phyloP scores from a whole-genome alignment of 495 filamentous ascomycete genomes.

The Penicillium parvum region DNA sequence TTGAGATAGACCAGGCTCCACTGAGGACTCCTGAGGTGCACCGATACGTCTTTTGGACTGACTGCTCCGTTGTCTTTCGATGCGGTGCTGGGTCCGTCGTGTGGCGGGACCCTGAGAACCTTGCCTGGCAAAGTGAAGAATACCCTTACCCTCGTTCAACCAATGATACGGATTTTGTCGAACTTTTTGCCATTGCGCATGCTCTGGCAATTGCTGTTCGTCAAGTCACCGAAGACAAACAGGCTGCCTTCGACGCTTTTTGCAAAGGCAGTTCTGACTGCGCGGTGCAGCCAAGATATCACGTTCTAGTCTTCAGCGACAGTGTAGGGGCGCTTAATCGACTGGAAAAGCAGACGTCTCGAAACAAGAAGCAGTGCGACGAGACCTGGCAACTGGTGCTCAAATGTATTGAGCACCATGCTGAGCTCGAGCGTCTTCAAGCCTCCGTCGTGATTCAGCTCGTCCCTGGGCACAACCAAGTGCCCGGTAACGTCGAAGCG shows the following conservation, averaged over 20 bases:
- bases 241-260: neutral
- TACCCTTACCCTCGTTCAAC: neutral
- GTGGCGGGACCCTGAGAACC: neutral
- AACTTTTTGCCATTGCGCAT: conserved; percentile 5
- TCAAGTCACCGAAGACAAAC: neutral
- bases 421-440: too few relatives aligned
- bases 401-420: too few relatives aligned
- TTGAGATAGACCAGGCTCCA: neutral
- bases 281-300: neutral
- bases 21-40: neutral
- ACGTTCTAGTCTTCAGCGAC: neutral
- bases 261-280: neutral
- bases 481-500: too few relatives aligned
- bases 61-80: neutral
- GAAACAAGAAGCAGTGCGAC: too few relatives aligned
- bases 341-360: neutral
- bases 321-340: neutral
- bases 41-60: conserved; percentile 3
- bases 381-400: too few relatives aligned
- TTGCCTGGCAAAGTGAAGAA: neutral
- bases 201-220: neutral
- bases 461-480: too few relatives aligned
- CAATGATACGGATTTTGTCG: neutral
- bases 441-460: too few relatives aligned
- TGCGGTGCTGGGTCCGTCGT: conserved; percentile 1